Percentiles rank a stretch among this genome's conserved stretches.
phyloP scores from a whole-genome alignment of 495 filamentous ascomycete species.

The Xylaria bambusicola region DNA sequence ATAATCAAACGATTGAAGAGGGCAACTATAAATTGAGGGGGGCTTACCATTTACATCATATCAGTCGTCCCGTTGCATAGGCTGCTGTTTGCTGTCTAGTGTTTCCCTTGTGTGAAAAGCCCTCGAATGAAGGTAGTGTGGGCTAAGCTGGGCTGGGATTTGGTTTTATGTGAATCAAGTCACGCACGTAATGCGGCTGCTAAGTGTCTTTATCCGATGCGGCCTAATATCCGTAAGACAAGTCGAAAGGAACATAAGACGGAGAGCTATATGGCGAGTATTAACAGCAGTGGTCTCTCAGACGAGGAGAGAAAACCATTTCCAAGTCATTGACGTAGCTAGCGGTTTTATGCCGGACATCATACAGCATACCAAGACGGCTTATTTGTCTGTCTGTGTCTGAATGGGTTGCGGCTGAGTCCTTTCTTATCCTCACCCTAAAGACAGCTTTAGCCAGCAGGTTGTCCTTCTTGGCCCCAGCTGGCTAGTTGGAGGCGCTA shows the following conservation, averaged over 20 bases:
- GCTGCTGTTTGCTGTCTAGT: not conserved
- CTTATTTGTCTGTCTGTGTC: not conserved
- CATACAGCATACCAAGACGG: not conserved
- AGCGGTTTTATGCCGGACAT: not conserved
- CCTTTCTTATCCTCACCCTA: not conserved
- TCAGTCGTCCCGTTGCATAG: not conserved
- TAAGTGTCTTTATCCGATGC: slow-evolving; percentile 15
- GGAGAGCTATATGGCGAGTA: not conserved
- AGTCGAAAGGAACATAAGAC: slow-evolving; percentile 8
- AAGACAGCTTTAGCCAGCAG: slow-evolving; percentile 4
- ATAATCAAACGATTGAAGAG: not conserved
- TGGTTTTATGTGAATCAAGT: not conserved
- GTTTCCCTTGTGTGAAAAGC: not conserved
- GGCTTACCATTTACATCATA: slow-evolving; percentile 4
- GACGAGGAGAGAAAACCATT: not conserved
- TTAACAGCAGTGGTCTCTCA: not conserved
- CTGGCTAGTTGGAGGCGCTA: slow-evolving; percentile 5
- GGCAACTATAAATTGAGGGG: not conserved
- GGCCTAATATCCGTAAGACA: slow-evolving; percentile 3
- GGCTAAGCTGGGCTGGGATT: not conserved
- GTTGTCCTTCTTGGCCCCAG: not conserved
- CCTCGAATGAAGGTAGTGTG: not conserved
- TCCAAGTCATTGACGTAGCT: not conserved
- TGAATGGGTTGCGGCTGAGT: slow-evolving; percentile 12
- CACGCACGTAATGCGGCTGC: slow-evolving; percentile 1